Evolutionary conservation across 1,139 yeast genomes (phyloP), one percentile per base, ranked within the genome.

Genomic region (Kluyveromyces sp.): DNA sequence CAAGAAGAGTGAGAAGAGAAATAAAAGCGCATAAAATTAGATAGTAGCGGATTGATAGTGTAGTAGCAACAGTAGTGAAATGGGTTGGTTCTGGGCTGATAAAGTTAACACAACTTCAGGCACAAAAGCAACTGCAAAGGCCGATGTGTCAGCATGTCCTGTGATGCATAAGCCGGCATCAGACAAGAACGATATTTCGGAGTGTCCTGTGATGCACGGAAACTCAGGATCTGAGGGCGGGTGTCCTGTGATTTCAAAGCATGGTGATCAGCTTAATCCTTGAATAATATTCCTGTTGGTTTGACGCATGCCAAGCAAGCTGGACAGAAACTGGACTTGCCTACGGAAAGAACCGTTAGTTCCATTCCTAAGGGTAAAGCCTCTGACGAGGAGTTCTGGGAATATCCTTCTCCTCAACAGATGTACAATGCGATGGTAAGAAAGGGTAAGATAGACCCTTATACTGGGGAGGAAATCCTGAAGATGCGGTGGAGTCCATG

Each of bases 351-450:
- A 58, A 84, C 95, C 3, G 67, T 82, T 39, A 87, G 96, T 7
- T 70, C 89, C 3, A 92, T 92, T 49, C 98, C 99, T 25, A 76
- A 88, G 53, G 97, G 97, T 28, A 78, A 74, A 35, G 62, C 67
- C n/a, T 4, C 34, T 10, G 72, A 70, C 3, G 63, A 61, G 38
- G 64, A 63, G 41, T 79, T 82, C 41, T 92, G 99, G 99, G 98
- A 92, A 65, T 92, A 94, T 64, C 99, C 99, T 2, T 88, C 96
- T 2, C 98, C 99, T 1, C 98, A 92, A 65, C 98, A 92, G 64
- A 94, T 92, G 98, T 80, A 89, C 54, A 90, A 90, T 62, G 99
- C 99, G 28, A 92, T 92, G 97, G 70, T 89, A 39, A 78, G 92
- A 54, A 92, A 92, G 68, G 96, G 97, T 10, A 89, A 89, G 60